Percentiles rank a stretch among this genome's conserved stretches.
Evolutionary conservation across 179 eudicot species (phyloP).

Genomic region (Carnegiea gigantea): DNA sequence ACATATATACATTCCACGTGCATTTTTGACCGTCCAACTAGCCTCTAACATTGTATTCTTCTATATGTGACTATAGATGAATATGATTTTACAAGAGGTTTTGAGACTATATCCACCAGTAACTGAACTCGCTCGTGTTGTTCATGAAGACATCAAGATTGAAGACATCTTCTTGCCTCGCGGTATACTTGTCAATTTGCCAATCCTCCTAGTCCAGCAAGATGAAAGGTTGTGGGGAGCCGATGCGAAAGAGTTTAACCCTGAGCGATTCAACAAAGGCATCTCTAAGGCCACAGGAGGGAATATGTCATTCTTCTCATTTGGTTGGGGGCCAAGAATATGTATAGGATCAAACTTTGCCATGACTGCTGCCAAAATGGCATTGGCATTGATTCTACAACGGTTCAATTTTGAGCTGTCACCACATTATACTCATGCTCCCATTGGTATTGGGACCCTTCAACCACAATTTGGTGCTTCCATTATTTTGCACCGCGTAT

Average conservation of each 20-base stretch:
- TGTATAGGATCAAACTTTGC: conserved; percentile 33
- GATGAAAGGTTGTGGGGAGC: conserved; percentile 40
- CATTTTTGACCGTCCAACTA: no score
- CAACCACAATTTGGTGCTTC: conserved; percentile 44
- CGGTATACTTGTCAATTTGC: conserved; percentile 19
- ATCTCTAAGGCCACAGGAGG: conserved; percentile 22
- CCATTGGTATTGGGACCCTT: conserved; percentile 13
- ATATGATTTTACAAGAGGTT: conserved; percentile 45
- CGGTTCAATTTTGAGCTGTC: conserved; percentile 25
- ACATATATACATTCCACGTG: no score
- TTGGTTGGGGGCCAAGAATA: conserved; percentile 35
- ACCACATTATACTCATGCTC: conserved; percentile 30
- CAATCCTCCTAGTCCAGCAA: conserved; percentile 24
- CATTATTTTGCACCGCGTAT: conserved; percentile 1
- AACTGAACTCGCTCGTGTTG: conserved; percentile 8
- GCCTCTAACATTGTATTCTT: not conserved
- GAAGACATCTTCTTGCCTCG: conserved; percentile 33
- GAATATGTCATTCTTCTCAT: conserved; percentile 26
- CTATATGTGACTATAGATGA: conserved; percentile 24
- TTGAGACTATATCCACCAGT: conserved; percentile 44
- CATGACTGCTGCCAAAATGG: conserved; percentile 24
- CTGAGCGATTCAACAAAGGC: conserved; percentile 25
- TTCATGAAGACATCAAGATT: conserved; percentile 27
- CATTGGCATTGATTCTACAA: conserved; percentile 33
- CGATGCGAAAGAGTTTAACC: conserved; percentile 42